Conservation (phyloP, 768 basidiomycete genomes). For the Collybia nuda region DNA sequence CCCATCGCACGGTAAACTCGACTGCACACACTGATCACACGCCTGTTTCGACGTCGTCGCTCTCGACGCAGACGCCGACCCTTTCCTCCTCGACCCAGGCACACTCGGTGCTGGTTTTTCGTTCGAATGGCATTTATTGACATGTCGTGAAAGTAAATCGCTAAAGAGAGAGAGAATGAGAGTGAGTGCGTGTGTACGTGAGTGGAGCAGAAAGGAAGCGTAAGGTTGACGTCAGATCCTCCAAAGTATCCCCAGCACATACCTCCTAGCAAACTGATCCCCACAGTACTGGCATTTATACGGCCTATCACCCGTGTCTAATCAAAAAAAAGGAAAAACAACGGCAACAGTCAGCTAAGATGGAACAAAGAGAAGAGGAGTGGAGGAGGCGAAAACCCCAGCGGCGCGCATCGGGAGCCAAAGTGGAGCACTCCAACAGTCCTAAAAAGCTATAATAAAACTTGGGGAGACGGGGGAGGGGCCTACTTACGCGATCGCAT, state of each 20-base stretch:
- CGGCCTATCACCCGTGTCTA: constrained; percentile 88
- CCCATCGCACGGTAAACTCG: constrained; percentile 75
- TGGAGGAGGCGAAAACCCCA: constrained; percentile 12
- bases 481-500: constrained; percentile 82
- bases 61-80: constrained; percentile 62
- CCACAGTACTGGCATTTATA: constrained; percentile 89
- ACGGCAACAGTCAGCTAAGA: too few relatives aligned
- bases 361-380: constrained; percentile 6
- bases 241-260: too few relatives aligned
- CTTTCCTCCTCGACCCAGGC: constrained; percentile 58
- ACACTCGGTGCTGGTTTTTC: constrained; percentile 55
- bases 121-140: constrained; percentile 85
- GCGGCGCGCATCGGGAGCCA: constrained; percentile 9
- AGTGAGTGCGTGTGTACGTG: constrained; percentile 1
- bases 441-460: too few relatives aligned
- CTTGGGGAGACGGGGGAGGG: constrained; percentile 9
- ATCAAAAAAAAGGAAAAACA: too few relatives aligned
- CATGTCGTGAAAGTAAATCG: constrained; percentile 81
- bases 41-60: constrained; percentile 82
- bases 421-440: constrained; percentile 22
- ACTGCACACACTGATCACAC: constrained; percentile 82
- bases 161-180: constrained; percentile 31
- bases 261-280: constrained; percentile 89
- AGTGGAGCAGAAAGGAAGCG: too few relatives aligned
- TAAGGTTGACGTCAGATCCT: too few relatives aligned